These are phyloP conservation scores for Thelonectria rubi DNA, from an alignment of 2,329 filamentous ascomycete species.

Conservation along the genomic window DNA sequence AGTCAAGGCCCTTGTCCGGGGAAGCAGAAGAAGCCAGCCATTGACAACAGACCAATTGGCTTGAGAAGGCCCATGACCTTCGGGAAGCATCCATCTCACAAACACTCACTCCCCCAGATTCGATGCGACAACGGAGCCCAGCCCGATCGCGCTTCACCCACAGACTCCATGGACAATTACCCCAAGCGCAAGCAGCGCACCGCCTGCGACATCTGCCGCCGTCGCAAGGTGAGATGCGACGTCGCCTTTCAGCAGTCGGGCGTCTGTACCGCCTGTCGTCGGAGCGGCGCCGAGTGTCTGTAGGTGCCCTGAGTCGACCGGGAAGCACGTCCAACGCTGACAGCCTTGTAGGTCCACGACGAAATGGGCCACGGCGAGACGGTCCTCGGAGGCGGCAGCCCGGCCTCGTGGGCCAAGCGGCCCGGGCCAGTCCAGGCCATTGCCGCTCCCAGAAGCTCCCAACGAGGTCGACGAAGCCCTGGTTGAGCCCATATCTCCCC, in stretches of 20 bases:
- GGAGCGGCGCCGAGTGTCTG: conserved; percentile 7
- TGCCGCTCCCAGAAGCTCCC: neutral
- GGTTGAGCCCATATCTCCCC: neutral
- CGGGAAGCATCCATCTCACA: too few relatives aligned
- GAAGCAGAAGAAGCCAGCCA: neutral
- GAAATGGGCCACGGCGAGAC: conserved; percentile 6
- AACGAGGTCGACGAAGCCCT: neutral
- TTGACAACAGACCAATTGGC: too few relatives aligned
- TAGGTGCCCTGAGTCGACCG: neutral
- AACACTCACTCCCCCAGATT: neutral
- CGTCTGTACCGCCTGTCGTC: conserved; percentile 10
- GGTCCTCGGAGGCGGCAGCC: neutral
- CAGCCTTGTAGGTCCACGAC: conserved; percentile 1
- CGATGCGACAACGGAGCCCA: neutral
- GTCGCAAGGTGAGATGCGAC: conserved; percentile 8
- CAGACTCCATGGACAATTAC: conserved; percentile 2
- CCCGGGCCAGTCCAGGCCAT: neutral
- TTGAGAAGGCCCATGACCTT: too few relatives aligned
- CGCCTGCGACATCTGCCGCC: conserved; percentile 11
- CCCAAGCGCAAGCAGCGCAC: conserved; percentile 14
- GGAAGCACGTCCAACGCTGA: neutral
- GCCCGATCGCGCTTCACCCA: neutral
- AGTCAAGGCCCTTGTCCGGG: neutral
- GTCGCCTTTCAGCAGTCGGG: conserved; percentile 3
- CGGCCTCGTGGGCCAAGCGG: neutral